Evolutionary conservation across 1,284 basidiomycete genomes (phyloP).

Genomic region (Golubevia pallescens): DNA sequence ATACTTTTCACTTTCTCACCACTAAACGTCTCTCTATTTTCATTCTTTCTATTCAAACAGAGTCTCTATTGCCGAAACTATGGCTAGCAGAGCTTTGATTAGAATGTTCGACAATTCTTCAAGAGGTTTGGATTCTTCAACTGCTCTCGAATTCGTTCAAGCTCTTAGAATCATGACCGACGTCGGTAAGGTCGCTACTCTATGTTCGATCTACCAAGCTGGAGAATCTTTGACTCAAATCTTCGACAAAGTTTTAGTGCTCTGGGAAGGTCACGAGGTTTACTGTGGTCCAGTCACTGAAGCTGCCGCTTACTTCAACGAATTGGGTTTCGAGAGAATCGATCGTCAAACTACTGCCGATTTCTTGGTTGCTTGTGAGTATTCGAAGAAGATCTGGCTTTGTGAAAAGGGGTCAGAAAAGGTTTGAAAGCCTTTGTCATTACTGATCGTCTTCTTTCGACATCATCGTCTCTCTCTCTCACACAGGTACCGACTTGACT

Average conservation of each 20-base stretch:
- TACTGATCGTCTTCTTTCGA: too few species aligned
- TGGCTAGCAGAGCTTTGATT: conserved; percentile 37
- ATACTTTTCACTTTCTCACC: too few species aligned
- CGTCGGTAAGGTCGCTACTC: conserved; percentile 24
- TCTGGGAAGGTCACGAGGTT: conserved; percentile 38
- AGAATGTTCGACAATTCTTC: conserved; percentile 48
- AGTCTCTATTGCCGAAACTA: conserved; percentile 40
- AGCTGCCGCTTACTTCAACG: conserved; percentile 43
- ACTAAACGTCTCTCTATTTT: too few species aligned
- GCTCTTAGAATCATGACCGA: conserved; percentile 45
- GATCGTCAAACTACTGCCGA: conserved; percentile 52
- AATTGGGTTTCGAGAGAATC: conserved; percentile 38
- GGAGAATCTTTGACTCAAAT: conserved; percentile 37
- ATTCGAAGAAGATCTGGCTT: too few species aligned
- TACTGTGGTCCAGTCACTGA: conserved; percentile 43
- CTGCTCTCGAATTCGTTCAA: conserved; percentile 48
- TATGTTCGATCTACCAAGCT: conserved; percentile 50
- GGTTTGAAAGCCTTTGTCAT: too few species aligned
- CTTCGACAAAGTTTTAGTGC: conserved; percentile 52
- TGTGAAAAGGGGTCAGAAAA: too few species aligned
- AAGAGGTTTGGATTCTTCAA: conserved; percentile 47
- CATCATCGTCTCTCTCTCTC: too few species aligned
- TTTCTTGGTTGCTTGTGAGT: conserved; percentile 33
- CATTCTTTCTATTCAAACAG: conserved; percentile 4
- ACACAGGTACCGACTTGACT: conserved; percentile 27